A percentile compares a stretch with the other conserved stretches of the same genome.
These are phyloP conservation scores for Alternaria panax DNA, from an alignment of 2,329 filamentous ascomycete genomes.

Conservation along the genomic window DNA sequence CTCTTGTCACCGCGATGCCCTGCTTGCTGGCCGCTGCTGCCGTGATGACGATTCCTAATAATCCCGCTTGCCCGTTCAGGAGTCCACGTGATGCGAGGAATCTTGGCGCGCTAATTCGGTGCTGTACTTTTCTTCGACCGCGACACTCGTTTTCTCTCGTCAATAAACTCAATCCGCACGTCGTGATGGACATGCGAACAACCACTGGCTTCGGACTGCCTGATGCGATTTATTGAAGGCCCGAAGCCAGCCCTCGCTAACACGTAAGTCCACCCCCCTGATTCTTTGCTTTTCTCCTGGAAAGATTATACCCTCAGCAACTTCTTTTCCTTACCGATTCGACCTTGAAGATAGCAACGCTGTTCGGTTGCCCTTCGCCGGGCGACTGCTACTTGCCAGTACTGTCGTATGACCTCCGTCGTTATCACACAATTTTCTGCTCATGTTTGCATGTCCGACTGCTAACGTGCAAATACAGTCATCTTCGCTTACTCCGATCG, in stretches of 20 bases:
- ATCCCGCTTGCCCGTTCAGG: constrained; percentile 13
- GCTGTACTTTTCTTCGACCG: constrained; percentile 32
- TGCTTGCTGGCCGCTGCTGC: neutral
- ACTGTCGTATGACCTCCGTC: constrained; percentile 73
- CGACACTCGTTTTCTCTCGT: constrained; percentile 17
- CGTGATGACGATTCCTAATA: constrained; percentile 21
- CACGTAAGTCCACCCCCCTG: constrained; percentile 14
- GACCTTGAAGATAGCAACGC: constrained; percentile 80
- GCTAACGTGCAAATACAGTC: constrained; percentile 21
- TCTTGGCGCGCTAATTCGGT: constrained; percentile 26
- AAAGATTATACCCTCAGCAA: constrained; percentile 78
- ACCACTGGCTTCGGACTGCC: constrained; percentile 15
- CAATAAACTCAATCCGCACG: neutral
- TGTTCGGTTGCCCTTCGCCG: constrained; percentile 68
- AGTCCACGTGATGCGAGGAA: constrained; percentile 10
- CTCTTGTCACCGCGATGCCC: neutral
- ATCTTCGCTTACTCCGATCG: constrained; percentile 7
- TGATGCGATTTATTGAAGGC: neutral
- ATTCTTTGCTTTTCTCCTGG: constrained; percentile 35
- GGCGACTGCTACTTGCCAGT: constrained; percentile 90
- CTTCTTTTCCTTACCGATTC: constrained; percentile 92
- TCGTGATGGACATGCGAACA: constrained; percentile 1
- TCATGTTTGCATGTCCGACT: constrained; percentile 8
- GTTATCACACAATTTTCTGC: neutral
- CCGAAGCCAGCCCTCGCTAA: constrained; percentile 9